Evolutionary conservation across 2,329 filamentous ascomycete genomes (phyloP), one percentile per base, ranked within the genome.

Genomic region (Rhynchosporium graminicola): DNA sequence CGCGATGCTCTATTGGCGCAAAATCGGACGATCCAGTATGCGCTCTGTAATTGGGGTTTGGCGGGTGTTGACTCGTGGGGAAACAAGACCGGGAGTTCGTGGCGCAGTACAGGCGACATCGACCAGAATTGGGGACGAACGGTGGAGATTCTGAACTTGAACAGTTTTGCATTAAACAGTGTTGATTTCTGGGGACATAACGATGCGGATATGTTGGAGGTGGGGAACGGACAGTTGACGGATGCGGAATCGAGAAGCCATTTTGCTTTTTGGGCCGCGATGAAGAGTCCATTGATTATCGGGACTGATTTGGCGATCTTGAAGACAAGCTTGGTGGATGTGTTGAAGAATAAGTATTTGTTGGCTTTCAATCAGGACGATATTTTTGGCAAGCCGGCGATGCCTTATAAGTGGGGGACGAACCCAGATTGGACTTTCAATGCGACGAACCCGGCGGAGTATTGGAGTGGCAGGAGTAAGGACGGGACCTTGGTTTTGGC

Each of bases 1-100:
- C 76, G 80, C n/a, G 78, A 84, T 68, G 80, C 80, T 0, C 74
- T 85, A 3, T 68, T 76, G 1, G 75, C 62, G 4, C 77, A 79
- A 58, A 74, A 78, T 54, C 74, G 77, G 13, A 75, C 77, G 0
- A 84, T 85, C 12, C 70, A 81, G 3, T 84, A 80, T 71, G 80
- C 76, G 10, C 73, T 85, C 13, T 85, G 82, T 68, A 76, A 80
- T 36, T 85, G 83, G 82, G 83, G 83, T 3, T 70, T 77, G 15
- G 81, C 79, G 0, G 74, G 79, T 15, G 81, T 84, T 3, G 77
- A 79, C 58, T 68, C 70, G 3, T 85, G 82, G 81, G 83, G 79
- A 6, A 78, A 78, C 60, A 67, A 71, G 5, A 80, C 78, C 0
- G 82, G 79, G 2, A 79, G 80, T 61, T 80, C 77, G 31, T 82